These are phyloP conservation scores for Ilex paraguariensis DNA, from an alignment of 305 asterid genomes.

Conservation along the genomic window DNA sequence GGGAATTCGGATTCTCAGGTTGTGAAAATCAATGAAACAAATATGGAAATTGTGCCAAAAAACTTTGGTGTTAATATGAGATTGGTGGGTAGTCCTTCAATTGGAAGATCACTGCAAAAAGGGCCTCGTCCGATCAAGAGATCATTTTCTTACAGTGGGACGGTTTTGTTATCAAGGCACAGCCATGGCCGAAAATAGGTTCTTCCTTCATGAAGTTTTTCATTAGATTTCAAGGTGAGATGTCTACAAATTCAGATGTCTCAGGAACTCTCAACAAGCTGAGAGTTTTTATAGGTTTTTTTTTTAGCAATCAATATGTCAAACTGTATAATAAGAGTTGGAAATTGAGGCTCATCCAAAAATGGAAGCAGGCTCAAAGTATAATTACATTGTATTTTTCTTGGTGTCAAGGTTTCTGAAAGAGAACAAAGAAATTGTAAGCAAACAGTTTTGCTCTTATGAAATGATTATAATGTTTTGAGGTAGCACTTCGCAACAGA, in stretches of 20 bases:
- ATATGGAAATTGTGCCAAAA: neutral
- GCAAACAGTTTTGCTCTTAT: neutral
- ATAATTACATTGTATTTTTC: neutral
- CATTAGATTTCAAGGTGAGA: neutral
- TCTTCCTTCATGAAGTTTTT: constrained; percentile 5
- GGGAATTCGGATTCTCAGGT: neutral
- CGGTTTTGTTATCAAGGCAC: neutral
- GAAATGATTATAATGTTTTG: too few species aligned
- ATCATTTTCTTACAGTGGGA: neutral
- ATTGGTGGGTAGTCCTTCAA: neutral
- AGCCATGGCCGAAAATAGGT: constrained; percentile 6
- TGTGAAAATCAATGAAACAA: neutral
- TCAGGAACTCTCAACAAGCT: too few species aligned
- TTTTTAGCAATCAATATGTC: too few species aligned
- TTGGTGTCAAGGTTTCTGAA: neutral
- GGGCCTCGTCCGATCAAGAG: neutral
- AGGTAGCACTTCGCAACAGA: too few species aligned
- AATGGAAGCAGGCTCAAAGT: constrained; percentile 5
- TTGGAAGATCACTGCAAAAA: neutral
- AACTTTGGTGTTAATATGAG: neutral
- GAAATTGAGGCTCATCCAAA: constrained; percentile 11
- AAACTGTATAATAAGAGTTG: neutral
- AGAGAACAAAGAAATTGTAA: neutral
- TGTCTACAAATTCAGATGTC: too few species aligned
- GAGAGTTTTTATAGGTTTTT: too few species aligned